Evolutionary conservation across 805 yeast species (phyloP).

Genomic region (Ogataea zsoltii): DNA sequence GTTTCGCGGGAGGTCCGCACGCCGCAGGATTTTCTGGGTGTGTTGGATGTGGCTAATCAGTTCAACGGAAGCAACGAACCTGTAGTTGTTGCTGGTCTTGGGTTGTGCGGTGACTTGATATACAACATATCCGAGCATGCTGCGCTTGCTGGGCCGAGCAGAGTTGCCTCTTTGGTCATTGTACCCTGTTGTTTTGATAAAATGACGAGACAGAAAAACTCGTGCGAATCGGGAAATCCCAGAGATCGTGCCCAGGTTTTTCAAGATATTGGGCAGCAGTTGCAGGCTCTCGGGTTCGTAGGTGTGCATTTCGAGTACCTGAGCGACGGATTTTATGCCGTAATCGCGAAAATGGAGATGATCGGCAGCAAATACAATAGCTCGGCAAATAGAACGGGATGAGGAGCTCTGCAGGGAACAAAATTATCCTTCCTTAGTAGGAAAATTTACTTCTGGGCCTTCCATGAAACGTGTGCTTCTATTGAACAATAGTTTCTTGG

Average conservation of each 20-base stretch:
- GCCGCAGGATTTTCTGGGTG: conserved; percentile 7
- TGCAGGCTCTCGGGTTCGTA: conserved; percentile 7
- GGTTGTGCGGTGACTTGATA: conserved; percentile 31
- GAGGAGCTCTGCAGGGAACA: not conserved
- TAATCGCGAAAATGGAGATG: conserved; percentile 5
- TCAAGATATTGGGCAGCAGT: conserved; percentile 11
- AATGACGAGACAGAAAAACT: conserved; percentile 8
- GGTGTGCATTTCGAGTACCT: conserved; percentile 13
- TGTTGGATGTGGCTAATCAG: conserved; percentile 4
- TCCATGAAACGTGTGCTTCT: too few species aligned
- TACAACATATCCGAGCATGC: conserved; percentile 20
- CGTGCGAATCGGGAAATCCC: not conserved
- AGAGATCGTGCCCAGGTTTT: conserved; percentile 2
- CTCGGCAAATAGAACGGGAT: not conserved
- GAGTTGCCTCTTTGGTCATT: conserved; percentile 6
- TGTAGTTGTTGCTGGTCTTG: conserved; percentile 21
- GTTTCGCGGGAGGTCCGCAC: conserved; percentile 5
- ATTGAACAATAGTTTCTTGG: too few species aligned
- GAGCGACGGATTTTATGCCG: conserved; percentile 18
- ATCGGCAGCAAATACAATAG: not conserved
- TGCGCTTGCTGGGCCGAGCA: not conserved
- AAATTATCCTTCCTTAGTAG: too few species aligned
- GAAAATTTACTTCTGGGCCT: too few species aligned
- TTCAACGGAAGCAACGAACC: conserved; percentile 16
- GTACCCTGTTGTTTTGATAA: conserved; percentile 27